Base-by-base conservation (phyloP, 2,329 filamentous ascomycete species). In the Cladosporium austrohemisphaericum region DNA sequence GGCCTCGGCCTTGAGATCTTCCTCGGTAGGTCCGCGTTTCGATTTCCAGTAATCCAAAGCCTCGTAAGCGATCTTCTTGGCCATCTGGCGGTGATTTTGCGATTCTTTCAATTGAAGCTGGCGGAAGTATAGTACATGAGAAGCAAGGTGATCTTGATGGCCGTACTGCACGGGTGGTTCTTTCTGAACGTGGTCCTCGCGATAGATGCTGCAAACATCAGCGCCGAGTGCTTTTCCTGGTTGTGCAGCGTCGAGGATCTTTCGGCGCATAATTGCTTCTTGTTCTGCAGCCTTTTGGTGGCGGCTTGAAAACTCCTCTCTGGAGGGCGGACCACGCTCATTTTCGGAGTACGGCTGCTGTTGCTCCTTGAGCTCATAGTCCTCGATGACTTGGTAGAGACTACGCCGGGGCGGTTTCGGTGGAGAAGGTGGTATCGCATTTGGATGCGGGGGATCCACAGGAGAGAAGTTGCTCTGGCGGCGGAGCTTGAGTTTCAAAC, bases 141-240 rank as follows among this genome's bases (percentile, higher is more conserved):
- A 84, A 37, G 86, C 76, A 46, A 97, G 76, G 64, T 97, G 88
- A 62, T 97, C 91, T 62, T 82, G 79, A 58, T 94, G 90, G n/a
- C 86, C 83, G 75, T 88, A 97, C 61, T 93, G 88, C 45, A 79
- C 77, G 0, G 82, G 79, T 0, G 87, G 87, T 59, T 94, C 86
- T 50, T 88, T 83, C 52, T 78, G 77, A 33, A 55, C 52, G 10
- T 81, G 75, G 55, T 93, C 87, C 0, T 59, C 57, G 16, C 57
- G 54, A 35, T 56, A 64, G n/a, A 65, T 38, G 29, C 56, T 61
- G 87, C 86, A 14, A 14, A 54, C 76, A 52, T 83, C 81, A 47
- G 77, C 72, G 43, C 85, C 89, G 22, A 96, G 75, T 3, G 90
- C 65, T 2, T 89, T 88, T 13, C 90, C 91, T 4, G 83, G 80